Percentiles rank a stretch among this genome's conserved stretches.
Conservation (phyloP, 805 yeast species). For the Brettanomyces custersianus region DNA sequence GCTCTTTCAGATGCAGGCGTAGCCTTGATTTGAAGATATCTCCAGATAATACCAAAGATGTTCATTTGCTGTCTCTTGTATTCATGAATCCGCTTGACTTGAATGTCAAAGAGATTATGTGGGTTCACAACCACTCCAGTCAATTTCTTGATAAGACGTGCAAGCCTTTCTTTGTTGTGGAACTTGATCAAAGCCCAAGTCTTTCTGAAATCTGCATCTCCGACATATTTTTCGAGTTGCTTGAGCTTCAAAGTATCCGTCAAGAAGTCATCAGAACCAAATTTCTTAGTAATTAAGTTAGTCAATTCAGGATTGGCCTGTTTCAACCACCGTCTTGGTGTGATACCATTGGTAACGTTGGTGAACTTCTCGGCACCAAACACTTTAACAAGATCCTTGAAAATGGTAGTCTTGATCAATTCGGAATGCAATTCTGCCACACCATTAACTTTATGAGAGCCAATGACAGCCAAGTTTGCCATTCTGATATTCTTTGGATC, state of each 20-base stretch:
- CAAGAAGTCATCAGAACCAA: slow-evolving; percentile 63
- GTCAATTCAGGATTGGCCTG: slow-evolving; percentile 86
- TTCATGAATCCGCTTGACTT: slow-evolving; percentile 92
- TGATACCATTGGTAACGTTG: slow-evolving; percentile 90
- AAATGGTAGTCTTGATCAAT: slow-evolving; percentile 78
- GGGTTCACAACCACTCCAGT: slow-evolving; percentile 61
- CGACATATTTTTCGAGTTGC: slow-evolving; percentile 53
- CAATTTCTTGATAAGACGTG: slow-evolving; percentile 53
- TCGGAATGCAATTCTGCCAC: slow-evolving; percentile 95
- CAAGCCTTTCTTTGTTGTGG: slow-evolving; percentile 59
- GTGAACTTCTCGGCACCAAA: slow-evolving; percentile 80
- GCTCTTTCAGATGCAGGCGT: slow-evolving; percentile 55
- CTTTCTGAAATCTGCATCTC: slow-evolving; percentile 58
- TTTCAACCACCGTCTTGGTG: slow-evolving; percentile 93
- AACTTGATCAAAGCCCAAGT: slow-evolving; percentile 67
- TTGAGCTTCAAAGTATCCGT: slow-evolving; percentile 61
- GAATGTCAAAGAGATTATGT: slow-evolving; percentile 75
- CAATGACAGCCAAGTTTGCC: slow-evolving; percentile 88
- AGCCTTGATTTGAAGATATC: slow-evolving; percentile 70
- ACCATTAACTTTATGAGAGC: slow-evolving; percentile 90
- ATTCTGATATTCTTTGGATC: slow-evolving; percentile 77
- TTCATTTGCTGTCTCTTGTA: slow-evolving; percentile 93
- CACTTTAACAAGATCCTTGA: slow-evolving; percentile 78
- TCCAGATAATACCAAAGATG: slow-evolving; percentile 78
- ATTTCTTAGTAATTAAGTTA: slow-evolving; percentile 58